Percentiles rank a stretch among this genome's conserved stretches.
phyloP scores from a whole-genome alignment of 2,329 filamentous ascomycete species.

The Venturia asperata region DNA sequence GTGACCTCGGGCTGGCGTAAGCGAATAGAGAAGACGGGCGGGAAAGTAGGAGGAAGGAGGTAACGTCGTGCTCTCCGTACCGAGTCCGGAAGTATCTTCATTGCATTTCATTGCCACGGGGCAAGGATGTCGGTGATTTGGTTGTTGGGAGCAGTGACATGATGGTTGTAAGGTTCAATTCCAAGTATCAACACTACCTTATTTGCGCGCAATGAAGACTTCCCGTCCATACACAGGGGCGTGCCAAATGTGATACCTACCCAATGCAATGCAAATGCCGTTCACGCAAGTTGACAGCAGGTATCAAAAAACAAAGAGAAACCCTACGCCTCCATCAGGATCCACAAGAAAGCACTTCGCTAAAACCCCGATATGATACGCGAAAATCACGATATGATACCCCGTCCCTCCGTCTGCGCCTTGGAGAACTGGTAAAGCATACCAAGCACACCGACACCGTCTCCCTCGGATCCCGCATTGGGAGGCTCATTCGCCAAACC shows the following conservation, averaged over 20 bases:
- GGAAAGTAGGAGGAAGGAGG: not conserved
- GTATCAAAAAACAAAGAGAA: conserved; percentile 4
- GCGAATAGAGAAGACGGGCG: not conserved
- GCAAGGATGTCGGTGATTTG: too few species aligned
- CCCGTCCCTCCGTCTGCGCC: conserved; percentile 47
- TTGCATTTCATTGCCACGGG: too few species aligned
- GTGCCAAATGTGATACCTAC: not conserved
- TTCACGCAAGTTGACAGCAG: not conserved
- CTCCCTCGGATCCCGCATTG: conserved; percentile 40
- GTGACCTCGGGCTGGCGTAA: not conserved
- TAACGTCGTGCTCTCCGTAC: too few species aligned
- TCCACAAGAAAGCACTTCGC: not conserved
- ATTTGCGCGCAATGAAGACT: not conserved
- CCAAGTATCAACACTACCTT: not conserved
- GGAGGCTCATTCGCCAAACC: conserved; percentile 37
- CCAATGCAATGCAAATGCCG: conserved; percentile 4
- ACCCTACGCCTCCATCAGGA: not conserved
- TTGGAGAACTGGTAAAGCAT: conserved; percentile 63
- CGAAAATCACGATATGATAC: conserved; percentile 22
- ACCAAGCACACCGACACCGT: conserved; percentile 39
- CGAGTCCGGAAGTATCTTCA: too few species aligned
- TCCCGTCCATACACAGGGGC: not conserved
- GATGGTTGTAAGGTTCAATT: not conserved
- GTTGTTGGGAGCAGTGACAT: too few species aligned
- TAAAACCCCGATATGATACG: conserved; percentile 21